A percentile compares a stretch with the other conserved stretches of the same genome.
Conservation (phyloP, 1,139 yeast species). For the Pichia sp. region DNA sequence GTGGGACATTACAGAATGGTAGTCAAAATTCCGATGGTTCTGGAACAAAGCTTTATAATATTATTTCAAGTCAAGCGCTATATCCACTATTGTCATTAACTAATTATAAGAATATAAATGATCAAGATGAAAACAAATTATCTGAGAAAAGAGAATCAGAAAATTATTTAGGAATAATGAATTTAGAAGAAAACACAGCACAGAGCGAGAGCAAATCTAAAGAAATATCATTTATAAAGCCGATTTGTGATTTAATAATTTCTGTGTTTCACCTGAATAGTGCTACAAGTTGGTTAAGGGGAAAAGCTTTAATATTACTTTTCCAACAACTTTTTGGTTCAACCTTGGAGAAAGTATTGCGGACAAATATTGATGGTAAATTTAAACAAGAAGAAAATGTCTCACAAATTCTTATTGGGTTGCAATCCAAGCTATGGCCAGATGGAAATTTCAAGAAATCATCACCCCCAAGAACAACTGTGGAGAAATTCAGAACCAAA, state of each 20-base stretch:
- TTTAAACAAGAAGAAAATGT: conserved; percentile 46
- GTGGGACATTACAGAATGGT: too few relatives aligned
- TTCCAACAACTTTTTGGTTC: conserved; percentile 85
- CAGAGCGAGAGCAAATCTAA: conserved; percentile 1
- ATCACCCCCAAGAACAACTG: conserved; percentile 36
- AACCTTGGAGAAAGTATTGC: conserved; percentile 70
- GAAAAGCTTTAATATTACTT: conserved; percentile 74
- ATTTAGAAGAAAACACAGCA: not conserved
- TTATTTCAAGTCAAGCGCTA: conserved; percentile 34
- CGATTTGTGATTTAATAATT: conserved; percentile 72
- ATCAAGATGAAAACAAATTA: conserved; percentile 11
- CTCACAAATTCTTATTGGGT: conserved; percentile 36
- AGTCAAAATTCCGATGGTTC: conserved; percentile 34
- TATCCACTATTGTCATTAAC: conserved; percentile 10
- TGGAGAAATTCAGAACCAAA: conserved; percentile 48
- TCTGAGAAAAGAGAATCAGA: conserved; percentile 2
- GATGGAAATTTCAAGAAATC: conserved; percentile 46
- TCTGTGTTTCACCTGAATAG: conserved; percentile 63
- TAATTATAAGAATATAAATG: conserved; percentile 1
- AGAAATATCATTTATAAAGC: conserved; percentile 56
- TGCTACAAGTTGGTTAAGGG: conserved; percentile 73
- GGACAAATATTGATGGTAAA: conserved; percentile 39
- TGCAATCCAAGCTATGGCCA: conserved; percentile 60
- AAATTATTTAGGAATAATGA: not conserved
- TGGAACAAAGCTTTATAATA: conserved; percentile 41